Evolutionary conservation across 2,329 filamentous ascomycete species (phyloP).

Genomic region (Pseudogymnoascus sp.): DNA sequence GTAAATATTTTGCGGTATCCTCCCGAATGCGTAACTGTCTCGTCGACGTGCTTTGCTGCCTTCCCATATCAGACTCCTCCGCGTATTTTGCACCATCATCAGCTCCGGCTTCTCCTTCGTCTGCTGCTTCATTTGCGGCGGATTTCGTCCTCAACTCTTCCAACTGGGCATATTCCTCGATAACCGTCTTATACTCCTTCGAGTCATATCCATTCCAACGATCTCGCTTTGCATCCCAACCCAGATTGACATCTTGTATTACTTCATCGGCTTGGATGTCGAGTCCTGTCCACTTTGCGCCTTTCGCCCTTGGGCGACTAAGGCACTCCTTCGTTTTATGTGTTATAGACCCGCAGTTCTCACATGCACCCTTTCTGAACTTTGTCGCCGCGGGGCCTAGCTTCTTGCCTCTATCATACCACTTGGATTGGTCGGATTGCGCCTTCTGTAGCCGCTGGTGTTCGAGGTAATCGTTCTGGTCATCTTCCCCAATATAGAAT

Average conservation of each 20-base stretch:
- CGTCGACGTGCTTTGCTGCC: conserved; percentile 84
- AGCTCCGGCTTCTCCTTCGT: conserved; percentile 43
- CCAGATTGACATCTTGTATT: conserved; percentile 75
- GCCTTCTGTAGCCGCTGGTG: conserved; percentile 79
- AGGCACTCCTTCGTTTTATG: conserved; percentile 95
- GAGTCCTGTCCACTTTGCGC: conserved; percentile 84
- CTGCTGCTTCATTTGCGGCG: conserved; percentile 39
- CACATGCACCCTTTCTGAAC: conserved; percentile 94
- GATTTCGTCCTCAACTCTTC: conserved; percentile 62
- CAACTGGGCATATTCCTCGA: conserved; percentile 81
- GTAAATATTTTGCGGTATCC: conserved; percentile 92
- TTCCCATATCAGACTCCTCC: conserved; percentile 93
- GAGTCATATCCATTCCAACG: conserved; percentile 98
- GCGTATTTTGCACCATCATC: conserved; percentile 71
- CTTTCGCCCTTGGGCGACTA: conserved; percentile 77
- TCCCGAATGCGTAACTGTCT: conserved; percentile 86
- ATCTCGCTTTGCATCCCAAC: conserved; percentile 96
- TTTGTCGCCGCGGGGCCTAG: conserved; percentile 85
- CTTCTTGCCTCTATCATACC: conserved; percentile 88
- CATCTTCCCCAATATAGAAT: conserved; percentile 82
- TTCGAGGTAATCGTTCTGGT: conserved; percentile 82
- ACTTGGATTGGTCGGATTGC: conserved; percentile 62
- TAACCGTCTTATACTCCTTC: conserved; percentile 75
- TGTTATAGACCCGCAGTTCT: conserved; percentile 96
- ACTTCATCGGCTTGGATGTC: conserved; percentile 91